Conservation (phyloP, 495 filamentous ascomycete genomes). For the Clavariopsis aquatica region DNA sequence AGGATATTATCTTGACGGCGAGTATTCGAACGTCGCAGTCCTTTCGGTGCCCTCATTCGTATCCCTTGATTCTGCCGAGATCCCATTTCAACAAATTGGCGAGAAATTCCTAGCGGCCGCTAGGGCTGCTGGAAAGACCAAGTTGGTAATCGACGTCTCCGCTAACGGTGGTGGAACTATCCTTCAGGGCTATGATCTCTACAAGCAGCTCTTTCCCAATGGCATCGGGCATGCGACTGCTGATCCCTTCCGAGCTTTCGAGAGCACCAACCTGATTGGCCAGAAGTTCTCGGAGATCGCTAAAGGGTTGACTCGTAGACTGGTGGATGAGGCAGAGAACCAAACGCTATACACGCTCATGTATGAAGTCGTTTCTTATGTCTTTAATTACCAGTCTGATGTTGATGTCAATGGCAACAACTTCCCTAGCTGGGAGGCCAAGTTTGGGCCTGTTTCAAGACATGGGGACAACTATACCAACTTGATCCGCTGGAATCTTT, state of each 20-base stretch:
- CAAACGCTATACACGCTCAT: slow-evolving; percentile 23
- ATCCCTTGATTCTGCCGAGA: slow-evolving; percentile 27
- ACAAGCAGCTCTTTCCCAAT: slow-evolving; percentile 47
- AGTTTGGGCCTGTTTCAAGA: slow-evolving; percentile 28
- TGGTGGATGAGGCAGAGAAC: slow-evolving; percentile 13
- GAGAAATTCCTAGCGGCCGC: slow-evolving; percentile 47
- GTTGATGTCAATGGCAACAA: slow-evolving; percentile 20
- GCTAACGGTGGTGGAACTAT: slow-evolving; percentile 46
- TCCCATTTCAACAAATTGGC: slow-evolving; percentile 46
- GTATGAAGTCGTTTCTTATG: slow-evolving; percentile 26
- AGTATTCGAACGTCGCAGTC: slow-evolving; percentile 52
- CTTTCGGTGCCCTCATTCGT: slow-evolving; percentile 44
- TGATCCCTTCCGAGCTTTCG: slow-evolving; percentile 50
- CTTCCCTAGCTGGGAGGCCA: slow-evolving; percentile 34
- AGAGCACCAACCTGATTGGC: slow-evolving; percentile 49
- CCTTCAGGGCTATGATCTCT: slow-evolving; percentile 48
- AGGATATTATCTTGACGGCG: slow-evolving; percentile 53
- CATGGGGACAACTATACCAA: slow-evolving; percentile 37
- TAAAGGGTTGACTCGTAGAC: slow-evolving; percentile 18
- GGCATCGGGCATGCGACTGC: slow-evolving; percentile 49
- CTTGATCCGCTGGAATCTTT: slow-evolving; percentile 38
- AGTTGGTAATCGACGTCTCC: slow-evolving; percentile 43
- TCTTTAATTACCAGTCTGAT: slow-evolving; percentile 37
- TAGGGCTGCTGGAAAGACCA: slow-evolving; percentile 44
- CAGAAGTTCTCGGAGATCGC: slow-evolving; percentile 46